Conservation (phyloP, 2,329 filamentous ascomycete species). For the Cytospora leucostoma region DNA sequence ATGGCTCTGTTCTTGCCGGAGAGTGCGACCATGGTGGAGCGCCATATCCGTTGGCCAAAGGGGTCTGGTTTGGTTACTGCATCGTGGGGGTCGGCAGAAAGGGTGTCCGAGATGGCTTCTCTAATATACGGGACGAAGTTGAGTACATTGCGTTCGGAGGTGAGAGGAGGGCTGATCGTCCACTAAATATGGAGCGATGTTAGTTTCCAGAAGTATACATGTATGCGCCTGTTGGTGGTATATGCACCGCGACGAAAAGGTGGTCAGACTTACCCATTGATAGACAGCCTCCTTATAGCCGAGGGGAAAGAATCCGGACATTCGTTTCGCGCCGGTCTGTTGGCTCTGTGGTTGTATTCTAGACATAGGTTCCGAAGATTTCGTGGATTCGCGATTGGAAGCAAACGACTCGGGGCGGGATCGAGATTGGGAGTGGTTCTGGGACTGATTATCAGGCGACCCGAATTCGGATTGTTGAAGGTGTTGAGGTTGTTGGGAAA, state of each 20-base stretch:
- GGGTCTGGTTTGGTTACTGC: conserved; percentile 65
- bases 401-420: conserved; percentile 15
- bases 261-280: conserved; percentile 73
- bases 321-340: conserved; percentile 32
- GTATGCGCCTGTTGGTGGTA: background rate
- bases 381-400: conserved; percentile 17
- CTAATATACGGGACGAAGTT: conserved; percentile 81
- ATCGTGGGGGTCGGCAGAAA: conserved; percentile 42
- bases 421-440: conserved; percentile 3
- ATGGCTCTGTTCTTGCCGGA: conserved; percentile 83
- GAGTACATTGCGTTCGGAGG: conserved; percentile 86
- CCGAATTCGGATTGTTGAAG: conserved; percentile 13
- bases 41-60: conserved; percentile 82
- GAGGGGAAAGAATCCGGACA: conserved; percentile 75
- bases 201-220: conserved; percentile 5
- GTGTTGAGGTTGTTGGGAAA: conserved; percentile 30
- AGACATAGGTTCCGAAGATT: conserved; percentile 8
- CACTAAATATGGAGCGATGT: conserved; percentile 57
- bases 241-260: background rate
- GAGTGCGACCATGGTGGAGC: conserved; percentile 79
- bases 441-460: background rate
- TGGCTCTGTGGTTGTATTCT: conserved; percentile 16
- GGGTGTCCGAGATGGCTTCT: conserved; percentile 64
- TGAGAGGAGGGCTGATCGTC: conserved; percentile 77
- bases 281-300: conserved; percentile 88